Evolutionary conservation across 2,329 filamentous ascomycete species (phyloP), one percentile per base, ranked within the genome.

Genomic region (Xylaria digitata): DNA sequence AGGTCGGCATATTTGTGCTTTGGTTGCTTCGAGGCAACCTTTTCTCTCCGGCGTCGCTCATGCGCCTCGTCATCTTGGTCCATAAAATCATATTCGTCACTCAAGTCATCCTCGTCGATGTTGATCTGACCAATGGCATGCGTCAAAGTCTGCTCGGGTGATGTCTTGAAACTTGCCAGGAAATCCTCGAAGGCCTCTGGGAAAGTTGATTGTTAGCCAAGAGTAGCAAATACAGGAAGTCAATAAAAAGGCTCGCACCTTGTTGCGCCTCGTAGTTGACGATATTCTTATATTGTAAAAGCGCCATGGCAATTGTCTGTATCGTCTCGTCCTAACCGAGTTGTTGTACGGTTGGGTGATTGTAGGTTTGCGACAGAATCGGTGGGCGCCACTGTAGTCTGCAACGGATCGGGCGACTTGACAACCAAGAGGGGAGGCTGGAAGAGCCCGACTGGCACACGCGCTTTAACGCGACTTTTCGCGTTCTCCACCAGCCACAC

Each of bases 51-150:
- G 23, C 83, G 85, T 68, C 78, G 82, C 67, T 83, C 82, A 45
- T 83, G 82, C 19, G 84, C 83, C 60, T 88, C 87, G 69, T 92
- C 90, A 68, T 89, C 87, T 74, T 94, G 91, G 77, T 97, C 93
- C 89, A 97, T 93, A 77, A 96, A 92, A 75, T 97, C 94, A 78
- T 97, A 93, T 75, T 97, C 93, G 75, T 97, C 94, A 80, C 91
- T 94, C 48, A 92, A 86, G 73, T 91, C 92, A 80, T 96, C 91
- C 76, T 93, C 94, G 78, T 94, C 91, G 71, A 99, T 92, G 76
- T 92, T 92, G 75, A 99, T 89, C 72, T 91, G 89, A 73, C 93
- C 89, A 54, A 99, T 86, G 50, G 94, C 94, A 78, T 94, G 90
- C 45, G 92, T 89, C 72, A 96, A 89, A 66, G 90, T 87, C 66